Conservation (phyloP, 441 rosid genomes). For the Pelargonium australe region DNA sequence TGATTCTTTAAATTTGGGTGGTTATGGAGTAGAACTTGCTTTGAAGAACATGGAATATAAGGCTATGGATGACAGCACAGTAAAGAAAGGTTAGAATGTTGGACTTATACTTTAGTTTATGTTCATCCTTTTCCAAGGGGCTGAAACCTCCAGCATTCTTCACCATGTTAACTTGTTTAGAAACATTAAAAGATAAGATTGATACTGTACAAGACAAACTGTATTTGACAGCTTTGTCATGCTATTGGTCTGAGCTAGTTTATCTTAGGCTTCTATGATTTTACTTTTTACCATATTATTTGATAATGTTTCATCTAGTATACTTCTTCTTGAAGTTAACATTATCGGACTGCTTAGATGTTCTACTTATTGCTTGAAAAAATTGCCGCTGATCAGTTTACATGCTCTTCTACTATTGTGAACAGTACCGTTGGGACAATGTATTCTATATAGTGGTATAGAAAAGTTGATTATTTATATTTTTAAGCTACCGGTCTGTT, state of each 20-base stretch:
- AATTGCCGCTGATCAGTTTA: slow-evolving; percentile 1
- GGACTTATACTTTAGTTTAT: slow-evolving; percentile 3
- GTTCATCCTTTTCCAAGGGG: slow-evolving; percentile 1
- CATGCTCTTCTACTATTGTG: neutral
- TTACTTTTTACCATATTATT: neutral
- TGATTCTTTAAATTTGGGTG: slow-evolving; percentile 80
- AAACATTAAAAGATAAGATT: slow-evolving; percentile 11
- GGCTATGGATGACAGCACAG: slow-evolving; percentile 93
- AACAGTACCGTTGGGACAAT: neutral
- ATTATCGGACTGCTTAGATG: neutral
- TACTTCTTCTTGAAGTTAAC: neutral
- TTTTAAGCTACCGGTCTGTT: neutral
- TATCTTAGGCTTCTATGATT: neutral
- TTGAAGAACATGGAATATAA: slow-evolving; percentile 99
- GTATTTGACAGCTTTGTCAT: neutral
- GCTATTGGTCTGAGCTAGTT: neutral
- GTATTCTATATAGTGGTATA: neutral
- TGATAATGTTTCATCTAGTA: neutral
- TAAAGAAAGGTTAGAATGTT: slow-evolving; percentile 72
- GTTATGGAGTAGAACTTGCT: slow-evolving; percentile 99
- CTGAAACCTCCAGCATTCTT: neutral
- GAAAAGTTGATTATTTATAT: neutral
- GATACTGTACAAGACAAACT: slow-evolving; percentile 3
- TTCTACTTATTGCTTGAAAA: neutral
- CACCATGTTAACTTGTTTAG: neutral